Percentiles rank a stretch among this genome's conserved stretches.
Evolutionary conservation across 805 yeast species (phyloP).

Genomic region (Myxozyma mucilagina): DNA sequence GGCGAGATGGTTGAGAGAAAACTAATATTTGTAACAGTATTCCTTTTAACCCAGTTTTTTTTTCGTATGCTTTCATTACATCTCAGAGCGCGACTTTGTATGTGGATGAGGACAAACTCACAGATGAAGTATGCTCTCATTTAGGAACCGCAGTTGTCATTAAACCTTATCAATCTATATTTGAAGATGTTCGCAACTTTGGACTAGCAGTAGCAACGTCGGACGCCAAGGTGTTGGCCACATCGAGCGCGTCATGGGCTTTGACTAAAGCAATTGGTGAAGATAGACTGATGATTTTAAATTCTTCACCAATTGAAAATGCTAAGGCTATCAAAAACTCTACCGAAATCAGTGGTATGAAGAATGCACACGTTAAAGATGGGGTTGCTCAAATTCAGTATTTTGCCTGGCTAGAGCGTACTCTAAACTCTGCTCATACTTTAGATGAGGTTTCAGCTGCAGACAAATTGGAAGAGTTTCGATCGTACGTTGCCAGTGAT

Average conservation of each 20-base stretch:
- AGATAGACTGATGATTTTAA: conserved; percentile 44
- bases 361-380: conserved; percentile 77
- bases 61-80: conserved; percentile 59
- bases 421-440: conserved; percentile 44
- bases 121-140: conserved; percentile 44
- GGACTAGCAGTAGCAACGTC: conserved; percentile 32
- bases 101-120: conserved; percentile 50
- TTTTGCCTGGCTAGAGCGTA: conserved; percentile 78
- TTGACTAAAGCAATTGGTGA: conserved; percentile 53
- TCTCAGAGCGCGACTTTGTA: conserved; percentile 50
- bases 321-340: conserved; percentile 76
- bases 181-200: conserved; percentile 15
- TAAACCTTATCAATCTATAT: conserved; percentile 39
- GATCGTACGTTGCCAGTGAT: conserved; percentile 28
- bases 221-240: conserved; percentile 49
- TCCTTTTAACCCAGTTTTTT: conserved; percentile 84
- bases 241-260: conserved; percentile 69
- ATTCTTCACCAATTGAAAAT: conserved; percentile 58
- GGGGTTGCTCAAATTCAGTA: conserved; percentile 73
- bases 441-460: conserved; percentile 63
- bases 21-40: conserved; percentile 41
- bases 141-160: conserved; percentile 51
- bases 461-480: conserved; percentile 51
- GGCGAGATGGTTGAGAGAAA: neutral
- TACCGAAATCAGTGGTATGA: conserved; percentile 70